These are phyloP conservation scores for Populus pruinosa DNA, from an alignment of 345 rosid species.

Conservation along the genomic window DNA sequence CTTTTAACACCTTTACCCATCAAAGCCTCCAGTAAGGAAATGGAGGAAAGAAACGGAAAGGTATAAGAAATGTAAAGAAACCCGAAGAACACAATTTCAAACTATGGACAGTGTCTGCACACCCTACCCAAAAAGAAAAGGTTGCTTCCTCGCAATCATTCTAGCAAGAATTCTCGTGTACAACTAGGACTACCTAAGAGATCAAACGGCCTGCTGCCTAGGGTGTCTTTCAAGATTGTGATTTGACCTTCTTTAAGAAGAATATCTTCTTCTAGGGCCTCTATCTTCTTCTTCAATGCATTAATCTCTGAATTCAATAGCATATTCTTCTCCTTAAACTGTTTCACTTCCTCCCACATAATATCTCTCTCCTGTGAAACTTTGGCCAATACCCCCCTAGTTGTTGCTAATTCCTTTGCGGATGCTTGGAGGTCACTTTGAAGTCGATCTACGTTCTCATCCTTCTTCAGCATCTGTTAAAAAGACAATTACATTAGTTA, in stretches of 20 bases:
- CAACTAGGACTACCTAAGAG: slow-evolving; percentile 59
- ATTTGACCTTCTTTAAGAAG: slow-evolving; percentile 90
- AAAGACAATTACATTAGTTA: neutral
- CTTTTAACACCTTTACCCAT: slow-evolving; percentile 3
- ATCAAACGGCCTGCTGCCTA: slow-evolving; percentile 49
- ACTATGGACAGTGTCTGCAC: slow-evolving; percentile 31
- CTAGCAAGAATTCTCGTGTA: slow-evolving; percentile 27
- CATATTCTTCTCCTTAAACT: slow-evolving; percentile 82
- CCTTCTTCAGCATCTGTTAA: slow-evolving; percentile 72
- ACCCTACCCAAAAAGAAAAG: neutral
- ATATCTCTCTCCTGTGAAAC: slow-evolving; percentile 75
- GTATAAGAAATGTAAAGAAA: slow-evolving; percentile 1
- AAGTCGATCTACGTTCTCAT: slow-evolving; percentile 50
- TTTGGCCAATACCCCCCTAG: slow-evolving; percentile 56
- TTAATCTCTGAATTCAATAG: slow-evolving; percentile 66
- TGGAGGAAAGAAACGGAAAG: neutral
- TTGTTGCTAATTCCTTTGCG: slow-evolving; percentile 44
- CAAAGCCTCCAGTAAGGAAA: neutral
- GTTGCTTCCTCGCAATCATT: slow-evolving; percentile 7
- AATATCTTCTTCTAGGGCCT: slow-evolving; percentile 68
- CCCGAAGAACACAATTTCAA: slow-evolving; percentile 10
- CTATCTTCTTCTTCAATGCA: slow-evolving; percentile 59
- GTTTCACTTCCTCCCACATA: slow-evolving; percentile 81
- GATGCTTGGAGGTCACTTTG: slow-evolving; percentile 62
- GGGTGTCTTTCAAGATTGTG: slow-evolving; percentile 72